Percentiles rank a stretch among this genome's conserved stretches.
These are phyloP conservation scores for Lachancea fermentati DNA, from an alignment of 805 yeast species.

Conservation along the genomic window DNA sequence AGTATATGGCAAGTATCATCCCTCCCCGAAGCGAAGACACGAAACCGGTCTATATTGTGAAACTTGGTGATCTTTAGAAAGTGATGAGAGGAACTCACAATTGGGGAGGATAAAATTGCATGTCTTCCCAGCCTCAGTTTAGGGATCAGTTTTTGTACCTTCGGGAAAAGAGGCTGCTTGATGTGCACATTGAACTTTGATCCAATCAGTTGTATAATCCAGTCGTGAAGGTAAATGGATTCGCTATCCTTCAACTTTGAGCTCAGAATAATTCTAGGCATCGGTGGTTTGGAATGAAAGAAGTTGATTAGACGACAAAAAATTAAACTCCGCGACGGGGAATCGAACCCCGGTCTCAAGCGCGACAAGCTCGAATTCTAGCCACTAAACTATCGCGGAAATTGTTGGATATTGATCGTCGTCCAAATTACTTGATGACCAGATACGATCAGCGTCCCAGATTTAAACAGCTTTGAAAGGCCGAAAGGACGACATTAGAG, in stretches of 20 bases:
- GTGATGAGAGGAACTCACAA: slow-evolving; percentile 14
- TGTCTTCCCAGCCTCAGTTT: slow-evolving; percentile 3
- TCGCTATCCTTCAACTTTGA: slow-evolving; percentile 16
- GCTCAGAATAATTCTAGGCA: slow-evolving; percentile 19
- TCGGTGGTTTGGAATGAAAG: slow-evolving; percentile 4
- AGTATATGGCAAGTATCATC: slow-evolving; percentile 23
- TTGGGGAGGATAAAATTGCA: slow-evolving; percentile 9
- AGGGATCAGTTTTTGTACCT: slow-evolving; percentile 11
- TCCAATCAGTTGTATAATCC: slow-evolving; percentile 15
- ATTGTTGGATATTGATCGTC: too few relatives aligned
- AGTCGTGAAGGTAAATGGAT: slow-evolving; percentile 20
- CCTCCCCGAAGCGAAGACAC: slow-evolving; percentile 24
- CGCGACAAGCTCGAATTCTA: slow-evolving; percentile 27
- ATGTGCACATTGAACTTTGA: slow-evolving; percentile 2
- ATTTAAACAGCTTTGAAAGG: too few relatives aligned
- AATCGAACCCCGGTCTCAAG: slow-evolving; percentile 27
- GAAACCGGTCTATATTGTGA: slow-evolving; percentile 17
- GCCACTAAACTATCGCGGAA: slow-evolving; percentile 30
- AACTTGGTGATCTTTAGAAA: slow-evolving; percentile 24
- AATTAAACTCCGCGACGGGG: slow-evolving; percentile 27
- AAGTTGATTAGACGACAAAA: too few relatives aligned
- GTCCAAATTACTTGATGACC: too few relatives aligned
- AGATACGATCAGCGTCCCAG: too few relatives aligned
- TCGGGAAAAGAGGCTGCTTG: slow-evolving; percentile 6
- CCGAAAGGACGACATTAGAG: too few relatives aligned